phyloP scores from a whole-genome alignment of 441 rosid genomes.

The Capsella rubella region DNA sequence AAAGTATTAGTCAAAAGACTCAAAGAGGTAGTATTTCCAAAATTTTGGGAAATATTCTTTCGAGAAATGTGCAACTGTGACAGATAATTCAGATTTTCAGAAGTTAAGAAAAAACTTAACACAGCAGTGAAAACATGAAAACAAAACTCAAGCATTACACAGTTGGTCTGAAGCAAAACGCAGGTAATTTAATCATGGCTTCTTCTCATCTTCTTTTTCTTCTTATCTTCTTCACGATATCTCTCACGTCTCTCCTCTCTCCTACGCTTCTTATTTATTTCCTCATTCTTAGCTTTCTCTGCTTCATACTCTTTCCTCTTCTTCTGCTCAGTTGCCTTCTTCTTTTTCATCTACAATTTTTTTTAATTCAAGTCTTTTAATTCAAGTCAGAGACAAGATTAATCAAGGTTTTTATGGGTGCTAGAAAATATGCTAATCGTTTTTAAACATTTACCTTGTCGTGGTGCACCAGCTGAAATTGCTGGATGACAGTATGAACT shows the following conservation, averaged over 20 bases:
- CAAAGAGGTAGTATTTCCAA: background rate
- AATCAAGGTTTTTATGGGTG: no score
- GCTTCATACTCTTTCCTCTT: conserved; percentile 60
- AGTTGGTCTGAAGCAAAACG: background rate
- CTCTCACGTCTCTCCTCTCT: conserved; percentile 85
- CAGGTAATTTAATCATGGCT: conserved; percentile 37
- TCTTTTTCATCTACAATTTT: conserved; percentile 64
- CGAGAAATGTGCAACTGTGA: background rate
- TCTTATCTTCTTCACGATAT: conserved; percentile 69
- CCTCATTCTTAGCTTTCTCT: conserved; percentile 77
- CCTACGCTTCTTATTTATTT: conserved; percentile 64
- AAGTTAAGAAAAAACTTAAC: background rate
- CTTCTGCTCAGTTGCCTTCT: conserved; percentile 60
- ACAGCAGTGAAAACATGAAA: background rate
- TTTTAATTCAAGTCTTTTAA: background rate
- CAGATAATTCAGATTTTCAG: background rate
- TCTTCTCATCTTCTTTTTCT: conserved; percentile 61
- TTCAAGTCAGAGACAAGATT: background rate
- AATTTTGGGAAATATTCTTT: background rate
- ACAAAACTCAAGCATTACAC: conserved; percentile 19
- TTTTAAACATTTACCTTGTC: conserved; percentile 58
- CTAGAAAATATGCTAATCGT: no score
- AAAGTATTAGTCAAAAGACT: no score
- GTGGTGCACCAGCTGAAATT: conserved; percentile 56
- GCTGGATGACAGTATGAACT: conserved; percentile 63